These are phyloP conservation scores for Trichoderma gamsii DNA, from an alignment of 495 filamentous ascomycete genomes.

Conservation along the genomic window DNA sequence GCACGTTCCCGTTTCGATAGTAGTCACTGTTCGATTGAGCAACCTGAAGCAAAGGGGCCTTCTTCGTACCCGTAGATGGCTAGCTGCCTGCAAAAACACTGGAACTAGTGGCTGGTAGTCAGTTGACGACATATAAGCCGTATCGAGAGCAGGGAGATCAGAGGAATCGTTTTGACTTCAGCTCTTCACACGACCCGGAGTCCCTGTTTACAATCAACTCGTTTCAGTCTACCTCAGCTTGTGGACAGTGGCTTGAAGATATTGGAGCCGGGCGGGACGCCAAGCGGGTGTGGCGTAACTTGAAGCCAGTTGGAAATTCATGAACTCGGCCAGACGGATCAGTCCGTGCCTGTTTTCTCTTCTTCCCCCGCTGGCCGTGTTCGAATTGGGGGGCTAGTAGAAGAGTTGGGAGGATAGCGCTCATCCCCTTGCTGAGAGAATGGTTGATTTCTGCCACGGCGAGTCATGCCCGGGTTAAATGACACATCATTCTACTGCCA, in stretches of 20 bases:
- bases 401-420: background rate
- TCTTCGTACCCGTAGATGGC: background rate
- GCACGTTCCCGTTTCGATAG: background rate
- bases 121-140: background rate
- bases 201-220: background rate
- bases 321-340: background rate
- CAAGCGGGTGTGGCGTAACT: conserved; percentile 3
- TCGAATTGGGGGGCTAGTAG: no score
- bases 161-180: background rate
- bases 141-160: background rate
- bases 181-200: background rate
- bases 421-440: background rate
- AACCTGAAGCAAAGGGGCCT: background rate
- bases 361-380: background rate
- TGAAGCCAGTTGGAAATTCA: background rate
- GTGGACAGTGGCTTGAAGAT: background rate
- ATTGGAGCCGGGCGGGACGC: background rate
- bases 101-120: background rate
- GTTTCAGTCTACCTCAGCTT: background rate
- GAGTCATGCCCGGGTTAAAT: background rate
- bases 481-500: conserved; percentile 1
- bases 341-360: background rate
- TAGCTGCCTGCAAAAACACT: background rate
- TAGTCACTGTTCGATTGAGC: background rate
- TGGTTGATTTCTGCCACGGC: background rate